Evolutionary conservation across 2,329 filamentous ascomycete species (phyloP).

Genomic region (Botrytis paeoniae): DNA sequence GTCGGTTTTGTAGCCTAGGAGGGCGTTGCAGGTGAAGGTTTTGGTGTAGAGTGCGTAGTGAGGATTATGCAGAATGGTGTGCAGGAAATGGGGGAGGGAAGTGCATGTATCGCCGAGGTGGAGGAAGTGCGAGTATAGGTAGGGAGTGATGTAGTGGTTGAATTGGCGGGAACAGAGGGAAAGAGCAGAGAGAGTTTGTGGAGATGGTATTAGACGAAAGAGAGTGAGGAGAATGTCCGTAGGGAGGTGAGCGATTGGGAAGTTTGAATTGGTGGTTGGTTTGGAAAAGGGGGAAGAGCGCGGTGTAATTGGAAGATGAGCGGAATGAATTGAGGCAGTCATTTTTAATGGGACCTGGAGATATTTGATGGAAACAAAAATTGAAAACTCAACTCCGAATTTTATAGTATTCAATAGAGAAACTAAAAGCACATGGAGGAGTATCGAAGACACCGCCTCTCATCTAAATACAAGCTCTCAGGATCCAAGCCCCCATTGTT

Average conservation of each 20-base stretch:
- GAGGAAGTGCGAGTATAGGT: constrained; percentile 15
- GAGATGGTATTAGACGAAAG: not conserved
- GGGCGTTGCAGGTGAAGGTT: constrained; percentile 7
- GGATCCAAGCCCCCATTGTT: not conserved
- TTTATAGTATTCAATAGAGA: not conserved
- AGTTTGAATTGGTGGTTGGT: not conserved
- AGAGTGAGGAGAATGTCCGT: constrained; percentile 4
- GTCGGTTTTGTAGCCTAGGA: constrained; percentile 12
- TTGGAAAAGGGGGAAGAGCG: not conserved
- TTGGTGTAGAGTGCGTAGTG: constrained; percentile 13
- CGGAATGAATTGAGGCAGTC: not conserved
- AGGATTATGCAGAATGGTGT: constrained; percentile 8
- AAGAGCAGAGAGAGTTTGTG: constrained; percentile 4
- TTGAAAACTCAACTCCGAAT: not conserved
- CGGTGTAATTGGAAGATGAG: not conserved
- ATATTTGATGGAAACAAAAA: not conserved
- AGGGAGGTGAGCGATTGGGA: not conserved
- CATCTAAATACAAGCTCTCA: not conserved
- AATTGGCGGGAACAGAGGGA: constrained; percentile 14
- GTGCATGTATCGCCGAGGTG: constrained; percentile 15
- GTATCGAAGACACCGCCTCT: not conserved
- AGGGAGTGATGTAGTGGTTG: constrained; percentile 10
- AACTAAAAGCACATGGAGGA: not conserved
- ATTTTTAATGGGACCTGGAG: not conserved
- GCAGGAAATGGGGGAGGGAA: constrained; percentile 9